Evolutionary conservation across 345 rosid genomes (phyloP).

Genomic region (Toxicodendron radicans): DNA sequence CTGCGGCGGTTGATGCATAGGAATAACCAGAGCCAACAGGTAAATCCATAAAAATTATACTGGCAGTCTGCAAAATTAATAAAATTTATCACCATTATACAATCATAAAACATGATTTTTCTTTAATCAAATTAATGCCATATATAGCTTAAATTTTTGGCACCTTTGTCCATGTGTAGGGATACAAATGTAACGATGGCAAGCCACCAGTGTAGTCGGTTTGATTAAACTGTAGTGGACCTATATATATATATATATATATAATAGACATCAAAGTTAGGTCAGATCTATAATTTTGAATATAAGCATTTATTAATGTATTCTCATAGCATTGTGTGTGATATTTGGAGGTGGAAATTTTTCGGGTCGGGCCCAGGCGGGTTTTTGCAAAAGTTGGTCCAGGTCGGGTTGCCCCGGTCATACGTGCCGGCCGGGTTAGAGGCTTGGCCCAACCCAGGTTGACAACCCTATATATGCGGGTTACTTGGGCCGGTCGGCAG

Average conservation of each 20-base stretch:
- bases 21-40: constrained; percentile 30
- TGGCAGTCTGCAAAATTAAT: constrained; percentile 15
- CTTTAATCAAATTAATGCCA: background rate
- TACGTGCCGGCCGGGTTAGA: too few relatives aligned
- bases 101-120: background rate
- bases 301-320: too few relatives aligned
- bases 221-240: constrained; percentile 21
- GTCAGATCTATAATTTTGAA: too few relatives aligned
- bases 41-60: constrained; percentile 19
- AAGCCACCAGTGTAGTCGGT: constrained; percentile 25
- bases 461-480: too few relatives aligned
- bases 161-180: constrained; percentile 34
- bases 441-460: too few relatives aligned
- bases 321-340: too few relatives aligned
- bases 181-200: constrained; percentile 14
- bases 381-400: too few relatives aligned
- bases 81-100: background rate
- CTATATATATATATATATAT: background rate
- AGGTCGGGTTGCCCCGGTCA: too few relatives aligned
- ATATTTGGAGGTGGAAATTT: too few relatives aligned
- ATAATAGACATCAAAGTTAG: too few relatives aligned
- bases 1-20: constrained; percentile 11
- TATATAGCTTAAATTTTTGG: background rate
- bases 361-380: too few relatives aligned
- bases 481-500: too few relatives aligned